Conservation (phyloP, 768 basidiomycete species). For the Auricularia sp. region DNA sequence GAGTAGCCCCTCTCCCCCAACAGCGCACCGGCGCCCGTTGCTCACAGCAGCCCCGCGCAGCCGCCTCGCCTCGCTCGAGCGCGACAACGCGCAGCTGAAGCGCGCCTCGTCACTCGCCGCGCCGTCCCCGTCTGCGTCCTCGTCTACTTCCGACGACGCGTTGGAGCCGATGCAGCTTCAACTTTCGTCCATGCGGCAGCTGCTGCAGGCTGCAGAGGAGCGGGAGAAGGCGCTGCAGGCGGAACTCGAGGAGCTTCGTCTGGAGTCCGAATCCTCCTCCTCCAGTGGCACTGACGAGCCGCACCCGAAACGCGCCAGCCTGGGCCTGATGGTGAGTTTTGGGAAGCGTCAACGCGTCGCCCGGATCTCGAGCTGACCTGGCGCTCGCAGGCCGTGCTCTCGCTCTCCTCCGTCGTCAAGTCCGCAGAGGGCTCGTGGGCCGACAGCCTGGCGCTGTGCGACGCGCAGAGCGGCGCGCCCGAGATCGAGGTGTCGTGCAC, state of each 20-base stretch:
- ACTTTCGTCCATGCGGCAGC: neutral
- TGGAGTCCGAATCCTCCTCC: neutral
- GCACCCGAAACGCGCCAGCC: neutral
- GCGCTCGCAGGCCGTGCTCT: neutral
- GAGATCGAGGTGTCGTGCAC: neutral
- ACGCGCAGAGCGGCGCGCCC: neutral
- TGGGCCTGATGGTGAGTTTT: neutral
- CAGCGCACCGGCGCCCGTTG: neutral
- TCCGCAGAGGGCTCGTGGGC: neutral
- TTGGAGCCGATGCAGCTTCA: neutral
- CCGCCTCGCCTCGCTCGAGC: constrained; percentile 12
- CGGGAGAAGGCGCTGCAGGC: neutral
- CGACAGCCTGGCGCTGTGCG: neutral
- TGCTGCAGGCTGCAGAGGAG: neutral
- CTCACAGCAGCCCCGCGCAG: constrained; percentile 1
- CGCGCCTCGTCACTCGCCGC: neutral
- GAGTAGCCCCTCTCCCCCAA: constrained; percentile 1
- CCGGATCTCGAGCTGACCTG: neutral
- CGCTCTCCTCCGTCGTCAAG: neutral
- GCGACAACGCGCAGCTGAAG: constrained; percentile 13
- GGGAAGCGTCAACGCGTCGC: neutral
- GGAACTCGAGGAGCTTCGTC: neutral
- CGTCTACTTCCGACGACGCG: neutral
- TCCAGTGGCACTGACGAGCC: neutral
- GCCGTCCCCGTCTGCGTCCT: neutral